Base-by-base conservation (phyloP, 768 basidiomycete genomes). In the Chalciporus sphaerocephalus region DNA sequence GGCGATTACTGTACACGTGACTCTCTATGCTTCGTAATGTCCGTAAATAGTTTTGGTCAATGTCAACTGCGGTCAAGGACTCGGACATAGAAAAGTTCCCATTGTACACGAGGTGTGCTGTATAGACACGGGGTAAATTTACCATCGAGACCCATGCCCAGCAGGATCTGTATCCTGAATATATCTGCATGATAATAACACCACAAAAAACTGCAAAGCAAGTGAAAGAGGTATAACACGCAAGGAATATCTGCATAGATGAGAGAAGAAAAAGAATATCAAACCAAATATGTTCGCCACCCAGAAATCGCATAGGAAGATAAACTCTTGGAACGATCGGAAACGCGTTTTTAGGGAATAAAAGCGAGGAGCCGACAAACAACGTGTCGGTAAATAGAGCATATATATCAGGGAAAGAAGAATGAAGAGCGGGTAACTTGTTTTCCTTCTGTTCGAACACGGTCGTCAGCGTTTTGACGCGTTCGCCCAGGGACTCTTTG, bases 401-500 rank as follows among this genome's bases (percentile, higher is more conserved):
- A 61, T 44, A 61, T 41, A 48, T 12, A 35, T 3, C 6, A 38
- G 35, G n/a, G 12, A 39, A 13, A 46, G 21, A n/a, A 18, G 24
- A 21, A 40, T n/a, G 32, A 48, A n/a, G 5, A 34, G 27, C 18
- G 15, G 24, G 21, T 16, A 13, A 7, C 27, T 16, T 45, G 32
- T 35, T 27, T 24, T 27, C 22, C 23, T 16, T 35, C 21, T 15
- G 15, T 17, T 39, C 20, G 30, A 22, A 16, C 28, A 23, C 24
- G 16, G 38, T 37, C 11, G 40, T 53, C 51, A 65, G 16, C 63
- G 59, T 21, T 32, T 54, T 15, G 62, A 55, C 17, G 63, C 63
- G 22, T 65, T 62, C 32, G 63, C 62, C 62, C 62, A 65, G 13
- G 41, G 62, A 22, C 62, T 65, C 53, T 60, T 66, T 5, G 63